A percentile compares a stretch with the other conserved stretches of the same genome.
Evolutionary conservation across 1,284 basidiomycete species (phyloP).

Genomic region (Cryptococcus sp.): DNA sequence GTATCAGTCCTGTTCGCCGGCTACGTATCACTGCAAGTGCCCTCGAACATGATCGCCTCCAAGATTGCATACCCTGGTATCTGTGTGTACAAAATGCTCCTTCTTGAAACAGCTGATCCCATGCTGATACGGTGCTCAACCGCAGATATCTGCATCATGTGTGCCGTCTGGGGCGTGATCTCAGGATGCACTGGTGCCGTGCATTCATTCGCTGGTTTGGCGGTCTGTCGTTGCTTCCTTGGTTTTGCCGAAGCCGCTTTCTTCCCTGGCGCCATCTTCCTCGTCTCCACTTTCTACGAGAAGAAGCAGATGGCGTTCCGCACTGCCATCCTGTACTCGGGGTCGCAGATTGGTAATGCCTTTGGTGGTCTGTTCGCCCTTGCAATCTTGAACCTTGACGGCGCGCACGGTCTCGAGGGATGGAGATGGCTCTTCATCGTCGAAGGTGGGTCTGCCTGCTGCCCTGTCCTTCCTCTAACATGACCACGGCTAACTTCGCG

Average conservation of each 20-base stretch:
- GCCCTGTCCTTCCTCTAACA: not conserved
- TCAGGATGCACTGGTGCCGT: constrained; percentile 42
- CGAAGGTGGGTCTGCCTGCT: constrained; percentile 7
- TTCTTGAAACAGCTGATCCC: constrained; percentile 2
- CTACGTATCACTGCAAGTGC: constrained; percentile 42
- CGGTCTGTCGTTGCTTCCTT: constrained; percentile 37
- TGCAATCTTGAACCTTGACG: constrained; percentile 33
- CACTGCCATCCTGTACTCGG: constrained; percentile 43
- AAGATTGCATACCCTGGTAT: constrained; percentile 37
- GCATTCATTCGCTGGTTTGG: constrained; percentile 34
- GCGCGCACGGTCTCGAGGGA: constrained; percentile 35
- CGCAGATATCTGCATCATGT: constrained; percentile 37
- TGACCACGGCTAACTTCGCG: not conserved
- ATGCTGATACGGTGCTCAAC: no score
- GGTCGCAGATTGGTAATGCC: constrained; percentile 49
- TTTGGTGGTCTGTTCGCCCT: constrained; percentile 48
- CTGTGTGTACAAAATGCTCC: constrained; percentile 19
- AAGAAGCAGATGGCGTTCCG: constrained; percentile 41
- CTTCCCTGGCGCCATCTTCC: constrained; percentile 42
- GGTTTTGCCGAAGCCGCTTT: constrained; percentile 39
- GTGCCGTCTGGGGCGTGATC: constrained; percentile 41
- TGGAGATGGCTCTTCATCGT: constrained; percentile 41
- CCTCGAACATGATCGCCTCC: constrained; percentile 45
- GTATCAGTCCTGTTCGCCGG: constrained; percentile 53
- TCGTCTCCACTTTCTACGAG: constrained; percentile 39